Base-by-base conservation (phyloP, 2,329 filamentous ascomycete genomes). In the Hypoxylon sp. region DNA sequence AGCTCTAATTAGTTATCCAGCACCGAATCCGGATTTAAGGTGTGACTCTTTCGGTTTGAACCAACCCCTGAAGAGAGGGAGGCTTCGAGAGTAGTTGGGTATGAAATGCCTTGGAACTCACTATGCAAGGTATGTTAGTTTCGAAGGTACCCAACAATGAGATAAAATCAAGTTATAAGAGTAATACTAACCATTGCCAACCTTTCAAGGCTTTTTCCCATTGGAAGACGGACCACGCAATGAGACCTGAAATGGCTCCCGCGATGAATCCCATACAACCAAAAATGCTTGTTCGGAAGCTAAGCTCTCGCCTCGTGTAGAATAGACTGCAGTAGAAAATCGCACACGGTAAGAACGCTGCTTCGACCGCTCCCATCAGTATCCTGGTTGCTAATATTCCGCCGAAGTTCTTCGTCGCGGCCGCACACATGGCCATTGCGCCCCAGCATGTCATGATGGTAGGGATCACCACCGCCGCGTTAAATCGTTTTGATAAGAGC, bases 391-490 rank as follows among this genome's bases (percentile, higher is more conserved):
- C 67, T 10, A 76, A 55, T 17, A 77, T 64, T 24, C 70, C 70
- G n/a, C 69, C 71, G 44, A 76, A 72, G 31, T 67, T 72, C 10
- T 59, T 70, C 2, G 69, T 67, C 3, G 71, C 71, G 11, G 73
- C 71, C 2, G 71, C 64, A 24, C 70, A 71, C 59, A 75, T 67
- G 1, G 77, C 73, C 35, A 74, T 70, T 17, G 54, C 52, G 2
- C 76, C 76, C 73, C 76, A 78, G 26, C 63, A 63, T 11, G 71
- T 67, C 66, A 78, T 75, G 24, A 75, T 66, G 17, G 62, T 48
- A 2, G 77, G 76, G 3, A 79, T 75, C 9, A 78, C 71, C 29
- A 77, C 70, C 6, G 67, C 63, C 3, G 76, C 73, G 53, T 72
- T 75, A 64, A 74, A 77, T 2, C 66, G 54, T 62, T 76, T 77